phyloP scores from a whole-genome alignment of 192 early-diverging fungal species.

The Backusella mclennaniae region DNA sequence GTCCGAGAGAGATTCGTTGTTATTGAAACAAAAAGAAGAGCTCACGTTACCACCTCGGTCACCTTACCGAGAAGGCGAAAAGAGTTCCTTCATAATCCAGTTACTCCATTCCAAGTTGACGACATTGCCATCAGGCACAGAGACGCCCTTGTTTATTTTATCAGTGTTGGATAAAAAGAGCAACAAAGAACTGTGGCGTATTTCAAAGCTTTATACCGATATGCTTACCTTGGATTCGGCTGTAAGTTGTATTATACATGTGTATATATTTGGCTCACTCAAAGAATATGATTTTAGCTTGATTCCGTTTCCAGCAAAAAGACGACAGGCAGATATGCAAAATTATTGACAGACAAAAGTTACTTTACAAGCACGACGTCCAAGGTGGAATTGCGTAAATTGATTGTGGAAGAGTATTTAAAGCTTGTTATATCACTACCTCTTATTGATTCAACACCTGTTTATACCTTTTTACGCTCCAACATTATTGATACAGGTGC shows the following conservation, averaged over 20 bases:
- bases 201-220: slow-evolving; percentile 86
- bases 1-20: slow-evolving; percentile 42
- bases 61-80: slow-evolving; percentile 57
- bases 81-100: slow-evolving; percentile 33
- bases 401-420: slow-evolving; percentile 72
- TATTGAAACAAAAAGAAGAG: slow-evolving; percentile 1
- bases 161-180: slow-evolving; percentile 7
- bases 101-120: slow-evolving; percentile 57
- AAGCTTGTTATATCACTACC: slow-evolving; percentile 63
- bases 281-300: background rate
- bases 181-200: slow-evolving; percentile 70
- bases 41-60: slow-evolving; percentile 29
- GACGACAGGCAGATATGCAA: background rate
- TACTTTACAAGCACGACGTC: background rate
- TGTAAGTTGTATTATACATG: slow-evolving; percentile 38
- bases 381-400: background rate
- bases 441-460: slow-evolving; percentile 52
- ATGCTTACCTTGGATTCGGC: slow-evolving; percentile 75
- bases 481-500: slow-evolving; percentile 44
- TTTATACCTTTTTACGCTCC: slow-evolving; percentile 78
- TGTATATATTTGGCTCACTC: background rate
- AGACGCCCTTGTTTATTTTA: slow-evolving; percentile 27
- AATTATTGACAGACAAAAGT: background rate
- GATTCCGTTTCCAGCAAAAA: background rate
- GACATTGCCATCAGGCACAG: slow-evolving; percentile 74